These are phyloP conservation scores for Emiliania huxleyi DNA, from an alignment of 78 protist species.

Conservation along the genomic window DNA sequence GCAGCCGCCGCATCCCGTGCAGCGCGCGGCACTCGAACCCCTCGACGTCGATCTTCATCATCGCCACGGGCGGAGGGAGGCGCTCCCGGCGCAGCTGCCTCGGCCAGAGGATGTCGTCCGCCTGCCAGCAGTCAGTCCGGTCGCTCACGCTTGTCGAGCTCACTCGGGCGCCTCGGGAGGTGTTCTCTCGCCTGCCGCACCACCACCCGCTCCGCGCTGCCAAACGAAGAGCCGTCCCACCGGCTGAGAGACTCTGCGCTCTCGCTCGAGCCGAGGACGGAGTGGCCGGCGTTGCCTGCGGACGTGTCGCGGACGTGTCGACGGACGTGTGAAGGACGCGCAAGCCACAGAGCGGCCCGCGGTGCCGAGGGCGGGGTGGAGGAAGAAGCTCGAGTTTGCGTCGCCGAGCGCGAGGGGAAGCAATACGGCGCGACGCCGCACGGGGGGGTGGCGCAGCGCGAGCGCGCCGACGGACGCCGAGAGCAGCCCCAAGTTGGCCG, in stretches of 20 bases:
- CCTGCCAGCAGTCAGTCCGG: too few relatives aligned
- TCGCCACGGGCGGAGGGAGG: neutral
- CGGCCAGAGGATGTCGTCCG: neutral
- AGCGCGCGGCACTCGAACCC: neutral
- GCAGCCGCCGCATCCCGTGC: neutral
- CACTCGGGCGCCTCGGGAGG: neutral
- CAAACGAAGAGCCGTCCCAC: too few relatives aligned
- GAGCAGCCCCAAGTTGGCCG: neutral
- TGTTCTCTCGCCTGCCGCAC: too few relatives aligned
- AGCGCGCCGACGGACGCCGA: neutral
- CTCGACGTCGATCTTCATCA: neutral
- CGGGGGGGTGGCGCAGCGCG: neutral
- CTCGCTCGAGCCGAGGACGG: too few relatives aligned
- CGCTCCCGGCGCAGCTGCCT: neutral
- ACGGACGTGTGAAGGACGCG: too few relatives aligned
- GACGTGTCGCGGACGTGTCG: too few relatives aligned
- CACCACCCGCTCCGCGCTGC: too few relatives aligned
- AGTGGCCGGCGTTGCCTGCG: too few relatives aligned
- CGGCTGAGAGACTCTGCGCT: too few relatives aligned
- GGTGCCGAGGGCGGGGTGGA: neutral
- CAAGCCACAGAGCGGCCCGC: neutral
- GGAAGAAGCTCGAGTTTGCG: neutral
- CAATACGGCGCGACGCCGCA: neutral
- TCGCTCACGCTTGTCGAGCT: neutral
- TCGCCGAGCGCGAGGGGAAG: neutral